Base-by-base conservation (phyloP, 495 filamentous ascomycete species). In the Penicillium parvum region DNA sequence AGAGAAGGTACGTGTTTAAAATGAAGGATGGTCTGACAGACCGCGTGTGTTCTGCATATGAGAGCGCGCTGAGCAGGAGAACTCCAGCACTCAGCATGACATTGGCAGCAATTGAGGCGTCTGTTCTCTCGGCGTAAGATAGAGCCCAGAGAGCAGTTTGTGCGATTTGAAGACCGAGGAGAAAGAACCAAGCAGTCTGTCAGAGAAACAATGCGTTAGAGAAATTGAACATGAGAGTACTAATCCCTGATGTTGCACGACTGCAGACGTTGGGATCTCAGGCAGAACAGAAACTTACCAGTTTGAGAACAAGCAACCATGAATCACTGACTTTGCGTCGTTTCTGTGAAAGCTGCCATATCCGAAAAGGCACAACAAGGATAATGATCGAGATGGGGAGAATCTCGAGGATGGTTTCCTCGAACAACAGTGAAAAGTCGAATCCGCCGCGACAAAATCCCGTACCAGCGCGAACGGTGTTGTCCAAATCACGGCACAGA, bases 401-500 rank as follows among this genome's bases (percentile, higher is more conserved):
- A 6, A 79, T 62, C 7, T 66, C 63, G 12, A 81, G 63, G 33
- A 83, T 70, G 2, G 65, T 61, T 43, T 81, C 71, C 53, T 84
- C 76, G 43, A 83, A 82, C 20, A 75, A 53, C 18, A 80, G 60
- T 18, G 78, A 80, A 50, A 83, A 85, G 39, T 85, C 80, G 53
- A 85, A 76, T 35, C 61, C 63, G 40, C 66, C 66, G 52, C 71
- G 63, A 58, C 72, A 81, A 18, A 50, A 45, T 14, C 55, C 51
- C 6, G 65, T 69, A 45, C 59, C 65, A 28, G 68, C 63, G 36
- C 63, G 65, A 17, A 79, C 58, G 5, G 68, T 53, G 41, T 73
- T 64, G 50, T 75, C 72, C 32, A 66, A 43, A 43, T 57, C 53
- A 25, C 45, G 57, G 55, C 67, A 71, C 37, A 40, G 54, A 22